These are phyloP conservation scores for Clonostachys chloroleuca DNA, from an alignment of 2,329 filamentous ascomycete species.

Conservation along the genomic window DNA sequence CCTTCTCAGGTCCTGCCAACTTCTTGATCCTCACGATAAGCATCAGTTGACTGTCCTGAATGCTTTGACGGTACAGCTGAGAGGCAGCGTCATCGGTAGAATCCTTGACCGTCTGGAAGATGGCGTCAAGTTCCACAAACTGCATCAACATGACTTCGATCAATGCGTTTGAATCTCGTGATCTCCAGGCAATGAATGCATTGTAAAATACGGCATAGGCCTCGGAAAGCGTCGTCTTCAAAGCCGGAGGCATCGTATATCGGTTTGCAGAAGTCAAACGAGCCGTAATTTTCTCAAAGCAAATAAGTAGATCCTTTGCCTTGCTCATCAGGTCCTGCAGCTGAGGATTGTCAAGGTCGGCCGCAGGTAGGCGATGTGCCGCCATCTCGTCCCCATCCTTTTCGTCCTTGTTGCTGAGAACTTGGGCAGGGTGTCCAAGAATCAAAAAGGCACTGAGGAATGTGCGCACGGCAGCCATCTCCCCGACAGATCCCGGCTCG, in stretches of 20 bases:
- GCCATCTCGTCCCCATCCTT: constrained; percentile 27
- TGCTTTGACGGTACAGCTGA: constrained; percentile 73
- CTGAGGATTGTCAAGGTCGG: constrained; percentile 55
- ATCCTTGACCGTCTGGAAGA: constrained; percentile 79
- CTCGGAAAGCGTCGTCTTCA: constrained; percentile 60
- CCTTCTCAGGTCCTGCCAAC: constrained; percentile 66
- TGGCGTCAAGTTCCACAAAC: constrained; percentile 79
- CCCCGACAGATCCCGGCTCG: constrained; percentile 55
- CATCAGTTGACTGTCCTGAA: constrained; percentile 76
- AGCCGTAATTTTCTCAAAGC: constrained; percentile 70
- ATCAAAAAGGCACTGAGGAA: constrained; percentile 80
- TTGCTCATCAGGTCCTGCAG: constrained; percentile 71
- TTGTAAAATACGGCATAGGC: constrained; percentile 71
- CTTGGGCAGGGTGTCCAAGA: constrained; percentile 71
- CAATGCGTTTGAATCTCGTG: constrained; percentile 71
- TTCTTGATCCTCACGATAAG: constrained; percentile 76
- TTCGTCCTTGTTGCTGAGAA: constrained; percentile 71
- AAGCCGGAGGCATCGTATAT: constrained; percentile 59
- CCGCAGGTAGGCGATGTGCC: constrained; percentile 23
- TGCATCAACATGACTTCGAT: constrained; percentile 84
- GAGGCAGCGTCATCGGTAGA: constrained; percentile 69
- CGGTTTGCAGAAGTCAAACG: constrained; percentile 62
- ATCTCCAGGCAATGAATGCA: constrained; percentile 81
- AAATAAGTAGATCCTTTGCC: constrained; percentile 70
- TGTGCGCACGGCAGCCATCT: constrained; percentile 68